Base-by-base conservation (phyloP, 768 basidiomycete species). In the Coprinopsis sp. region DNA sequence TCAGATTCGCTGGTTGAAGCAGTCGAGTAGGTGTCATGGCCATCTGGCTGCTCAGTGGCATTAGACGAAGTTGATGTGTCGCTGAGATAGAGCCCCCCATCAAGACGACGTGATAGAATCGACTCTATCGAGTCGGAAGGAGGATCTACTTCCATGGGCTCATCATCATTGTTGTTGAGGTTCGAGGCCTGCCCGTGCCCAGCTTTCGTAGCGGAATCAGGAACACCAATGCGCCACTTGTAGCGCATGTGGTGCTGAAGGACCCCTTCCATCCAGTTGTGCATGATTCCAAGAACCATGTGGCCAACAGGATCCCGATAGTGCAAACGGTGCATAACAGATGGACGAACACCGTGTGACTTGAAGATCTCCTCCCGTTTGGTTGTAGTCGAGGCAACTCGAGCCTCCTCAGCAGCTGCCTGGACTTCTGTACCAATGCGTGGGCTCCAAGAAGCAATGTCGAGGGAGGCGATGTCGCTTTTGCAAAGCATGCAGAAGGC, bases 251-350 rank as follows among this genome's bases (percentile, higher is more conserved):
- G 53, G 24, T 54, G 47, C 38, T 54, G 50, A 21, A 60, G 48
- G 23, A 61, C 28, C 4, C 55, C 60, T 52, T 61, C 56, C 6
- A 56, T 37, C 58, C 60, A 61, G 48, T 59, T 61, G 30, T 61
- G 60, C 58, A 61, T 56, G 1, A 54, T 16, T 3, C 60, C 60
- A 33, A 61, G 53, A 4, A 59, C 18, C 1, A 54, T 57, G 33
- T 61, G 58, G 2, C 33, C 23, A 18, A 61, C 58, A 33, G 56
- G 53, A 50, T 61, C 58, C 18, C 53, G 44, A 42, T 61, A 61
- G 4, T 34, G 28, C 7, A 61, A 49, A 4, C 30, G 40, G 25
- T 58, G 53, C 10, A 61, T 33, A 2, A 56, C 44, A 6, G 60
- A 54, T 52, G 53, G 59, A 0, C 56, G 53, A 13, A 61, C 56